Evolutionary conservation across 2,329 filamentous ascomycete genomes (phyloP), one percentile per base, ranked within the genome.

Genomic region (Apiospora arundinis): DNA sequence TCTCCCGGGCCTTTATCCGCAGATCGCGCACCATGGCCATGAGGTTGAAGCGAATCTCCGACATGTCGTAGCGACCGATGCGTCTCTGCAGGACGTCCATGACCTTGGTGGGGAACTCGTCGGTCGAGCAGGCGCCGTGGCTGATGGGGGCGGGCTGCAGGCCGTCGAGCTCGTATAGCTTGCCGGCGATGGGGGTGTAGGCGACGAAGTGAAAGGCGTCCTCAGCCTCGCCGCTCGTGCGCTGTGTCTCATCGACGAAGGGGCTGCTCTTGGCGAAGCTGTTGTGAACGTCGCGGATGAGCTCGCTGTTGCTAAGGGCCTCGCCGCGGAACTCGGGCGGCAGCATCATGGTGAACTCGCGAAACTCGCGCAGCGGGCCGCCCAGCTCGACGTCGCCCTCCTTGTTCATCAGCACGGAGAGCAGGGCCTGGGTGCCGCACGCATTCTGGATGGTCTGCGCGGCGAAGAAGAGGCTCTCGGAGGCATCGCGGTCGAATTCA

Each of bases 131-230:
- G 4, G 88, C 74, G 40, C 95, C 96, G 83, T 99, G 96, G 68
- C 90, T 91, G 77, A 99, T 98, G 70, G 96, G 96, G 71, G 93
- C 93, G 4, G 95, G 94, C 83, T 98, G 95, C 74, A 99, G 86
- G 23, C 96, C 96, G 82, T 99, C 96, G 69, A 99, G 89, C 84
- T 99, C 96, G 86, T 98, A 99, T 70, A 99, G 88, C 5, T 85
- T 90, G 75, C 92, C 92, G 79, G 92, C 89, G 75, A 97, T 88
- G 70, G 92, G 89, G 11, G 94, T 95, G 83, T 99, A 99, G 44
- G 95, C 96, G 78, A 99, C 95, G 82, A 99, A 99, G 85, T 99
- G 96, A 84, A 97, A 99, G 40, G 95, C 93, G 79, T 98, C 96
- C 78, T 97, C 95, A 70, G 93, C 87, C 73, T 91, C 91, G n/a